Evolutionary conservation across 352 stramenopile genomes (phyloP).

Genomic region (Pythium apleroticum): DNA sequence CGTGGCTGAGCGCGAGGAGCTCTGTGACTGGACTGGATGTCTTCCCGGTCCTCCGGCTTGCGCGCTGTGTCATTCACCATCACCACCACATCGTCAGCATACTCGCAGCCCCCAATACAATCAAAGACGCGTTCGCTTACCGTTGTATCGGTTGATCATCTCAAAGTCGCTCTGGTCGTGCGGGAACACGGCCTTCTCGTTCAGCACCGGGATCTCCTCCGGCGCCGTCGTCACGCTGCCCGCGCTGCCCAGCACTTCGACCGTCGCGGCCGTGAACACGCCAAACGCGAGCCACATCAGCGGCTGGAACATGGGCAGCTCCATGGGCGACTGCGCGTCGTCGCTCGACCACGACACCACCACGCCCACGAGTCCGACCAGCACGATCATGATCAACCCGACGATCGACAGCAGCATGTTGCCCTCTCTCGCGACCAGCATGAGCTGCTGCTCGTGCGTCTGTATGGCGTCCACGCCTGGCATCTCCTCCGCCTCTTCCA

Average conservation of each 20-base stretch:
- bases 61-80: not conserved
- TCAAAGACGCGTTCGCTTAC: not conserved
- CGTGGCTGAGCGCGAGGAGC: not conserved
- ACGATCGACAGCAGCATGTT: slow-evolving; percentile 73
- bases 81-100: not conserved
- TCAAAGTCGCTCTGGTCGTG: slow-evolving; percentile 58
- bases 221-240: slow-evolving; percentile 10
- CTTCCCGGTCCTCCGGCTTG: not conserved
- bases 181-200: slow-evolving; percentile 58
- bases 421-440: slow-evolving; percentile 39
- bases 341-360: slow-evolving; percentile 60
- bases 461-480: slow-evolving; percentile 13
- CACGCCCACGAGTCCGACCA: slow-evolving; percentile 62
- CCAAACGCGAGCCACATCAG: slow-evolving; percentile 80
- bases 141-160: slow-evolving; percentile 46
- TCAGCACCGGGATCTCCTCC: slow-evolving; percentile 40
- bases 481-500: slow-evolving; percentile 1
- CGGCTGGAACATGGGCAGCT: slow-evolving; percentile 76
- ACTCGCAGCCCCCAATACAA: not conserved
- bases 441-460: slow-evolving; percentile 42
- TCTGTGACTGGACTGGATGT: not conserved
- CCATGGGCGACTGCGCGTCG: slow-evolving; percentile 33
- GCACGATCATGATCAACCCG: slow-evolving; percentile 62
- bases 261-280: slow-evolving; percentile 70
- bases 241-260: slow-evolving; percentile 36